phyloP scores from a whole-genome alignment of 2,329 filamentous ascomycete genomes.

The Tolypocladium capitatum region DNA sequence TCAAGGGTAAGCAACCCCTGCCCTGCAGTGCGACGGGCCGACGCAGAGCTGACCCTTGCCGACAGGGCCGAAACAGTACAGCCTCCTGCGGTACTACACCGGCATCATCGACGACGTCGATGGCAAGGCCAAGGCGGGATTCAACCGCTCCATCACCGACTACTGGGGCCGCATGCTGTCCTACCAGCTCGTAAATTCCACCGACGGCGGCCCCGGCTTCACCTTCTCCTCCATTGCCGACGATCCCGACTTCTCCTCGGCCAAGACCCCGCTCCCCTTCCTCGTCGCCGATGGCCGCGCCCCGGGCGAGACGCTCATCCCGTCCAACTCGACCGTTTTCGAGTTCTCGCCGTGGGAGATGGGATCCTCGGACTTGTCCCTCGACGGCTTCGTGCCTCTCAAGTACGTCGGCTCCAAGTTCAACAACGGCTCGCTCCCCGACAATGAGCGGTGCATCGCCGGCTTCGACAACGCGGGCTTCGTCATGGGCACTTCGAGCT shows the following conservation, averaged over 20 bases:
- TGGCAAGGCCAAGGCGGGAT: slow-evolving; percentile 26
- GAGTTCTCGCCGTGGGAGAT: slow-evolving; percentile 56
- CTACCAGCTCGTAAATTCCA: slow-evolving; percentile 70
- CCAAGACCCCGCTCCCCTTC: slow-evolving; percentile 33
- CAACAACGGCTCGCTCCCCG: slow-evolving; percentile 29
- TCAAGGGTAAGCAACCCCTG: slow-evolving; percentile 15
- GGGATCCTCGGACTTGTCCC: slow-evolving; percentile 47
- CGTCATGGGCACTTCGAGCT: slow-evolving; percentile 70
- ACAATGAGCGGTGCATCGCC: slow-evolving; percentile 32
- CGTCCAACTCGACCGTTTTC: slow-evolving; percentile 46
- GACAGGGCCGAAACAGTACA: slow-evolving; percentile 22
- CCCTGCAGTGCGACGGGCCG: background rate
- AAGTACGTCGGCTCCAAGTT: slow-evolving; percentile 48
- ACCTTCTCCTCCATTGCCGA: slow-evolving; percentile 62
- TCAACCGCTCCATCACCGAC: slow-evolving; percentile 61
- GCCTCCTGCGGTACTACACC: slow-evolving; percentile 25
- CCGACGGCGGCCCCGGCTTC: slow-evolving; percentile 58
- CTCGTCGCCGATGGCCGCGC: slow-evolving; percentile 34
- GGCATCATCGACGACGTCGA: slow-evolving; percentile 20
- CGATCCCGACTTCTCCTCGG: slow-evolving; percentile 27
- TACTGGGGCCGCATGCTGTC: slow-evolving; percentile 81
- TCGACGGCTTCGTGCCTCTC: slow-evolving; percentile 46
- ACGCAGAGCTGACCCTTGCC: no score
- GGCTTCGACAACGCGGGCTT: slow-evolving; percentile 74
- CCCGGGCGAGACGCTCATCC: slow-evolving; percentile 28